Conservation (phyloP, 2,329 filamentous ascomycete genomes). For the Neopestalotiopsis sp. region DNA sequence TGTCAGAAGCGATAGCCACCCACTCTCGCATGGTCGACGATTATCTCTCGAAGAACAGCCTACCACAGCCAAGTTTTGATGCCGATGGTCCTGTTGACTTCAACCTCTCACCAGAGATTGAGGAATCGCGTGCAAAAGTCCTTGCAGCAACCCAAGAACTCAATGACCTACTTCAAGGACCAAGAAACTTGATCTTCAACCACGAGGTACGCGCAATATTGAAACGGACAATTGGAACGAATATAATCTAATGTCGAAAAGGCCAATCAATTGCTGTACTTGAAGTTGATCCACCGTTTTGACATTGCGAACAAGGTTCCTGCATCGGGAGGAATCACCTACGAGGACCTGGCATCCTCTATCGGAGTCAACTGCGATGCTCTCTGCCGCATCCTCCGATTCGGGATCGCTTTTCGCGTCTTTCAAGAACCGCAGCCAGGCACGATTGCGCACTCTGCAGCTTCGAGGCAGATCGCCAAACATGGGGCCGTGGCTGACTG, state of each 20-base stretch:
- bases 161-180: neutral
- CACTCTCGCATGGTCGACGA: neutral
- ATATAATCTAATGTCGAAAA: neutral
- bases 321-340: neutral
- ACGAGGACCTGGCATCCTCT: neutral
- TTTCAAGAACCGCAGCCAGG: neutral
- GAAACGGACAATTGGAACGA: neutral
- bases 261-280: neutral
- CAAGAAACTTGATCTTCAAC: neutral
- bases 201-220: neutral
- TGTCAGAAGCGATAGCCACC: neutral
- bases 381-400: neutral
- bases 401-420: neutral
- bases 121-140: neutral
- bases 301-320: neutral
- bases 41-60: neutral
- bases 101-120: neutral
- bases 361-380: neutral
- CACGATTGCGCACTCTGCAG: neutral
- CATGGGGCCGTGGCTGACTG: conserved; percentile 18
- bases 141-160: neutral
- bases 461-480: conserved; percentile 12
- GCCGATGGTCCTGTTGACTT: neutral
- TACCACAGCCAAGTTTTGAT: neutral
- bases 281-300: neutral